Evolutionary conservation across 2,329 filamentous ascomycete genomes (phyloP).

Genomic region (Cercospora sp.): DNA sequence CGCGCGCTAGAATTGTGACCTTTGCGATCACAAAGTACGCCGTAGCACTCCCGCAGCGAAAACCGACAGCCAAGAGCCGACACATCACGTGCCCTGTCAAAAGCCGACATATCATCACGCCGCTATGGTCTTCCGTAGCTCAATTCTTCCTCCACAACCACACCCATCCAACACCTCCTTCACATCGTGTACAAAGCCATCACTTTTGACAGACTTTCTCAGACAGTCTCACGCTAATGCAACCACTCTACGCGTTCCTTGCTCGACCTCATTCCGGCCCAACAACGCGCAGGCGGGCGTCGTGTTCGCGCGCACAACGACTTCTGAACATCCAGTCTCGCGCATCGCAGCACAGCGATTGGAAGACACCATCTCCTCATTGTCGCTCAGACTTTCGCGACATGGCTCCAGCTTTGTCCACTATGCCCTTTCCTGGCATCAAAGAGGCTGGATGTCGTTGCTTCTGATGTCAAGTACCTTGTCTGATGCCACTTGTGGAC

Average conservation of each 20-base stretch:
- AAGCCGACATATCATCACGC: neutral
- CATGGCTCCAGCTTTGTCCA: slow-evolving; percentile 1
- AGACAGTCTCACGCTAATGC: slow-evolving; percentile 14
- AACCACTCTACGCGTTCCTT: slow-evolving; percentile 19
- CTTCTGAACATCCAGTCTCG: slow-evolving; percentile 11
- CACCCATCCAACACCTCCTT: slow-evolving; percentile 1
- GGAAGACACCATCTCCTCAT: neutral
- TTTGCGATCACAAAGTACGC: neutral
- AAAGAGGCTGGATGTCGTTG: slow-evolving; percentile 6
- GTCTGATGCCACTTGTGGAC: neutral
- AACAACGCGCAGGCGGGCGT: neutral
- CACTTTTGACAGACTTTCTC: slow-evolving; percentile 14
- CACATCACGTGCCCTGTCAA: neutral
- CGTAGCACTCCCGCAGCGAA: neutral
- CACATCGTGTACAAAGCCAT: slow-evolving; percentile 10
- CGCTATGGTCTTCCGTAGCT: slow-evolving; percentile 4
- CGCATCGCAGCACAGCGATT: slow-evolving; percentile 12
- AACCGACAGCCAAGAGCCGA: neutral
- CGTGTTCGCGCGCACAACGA: slow-evolving; percentile 10
- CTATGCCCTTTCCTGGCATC: neutral
- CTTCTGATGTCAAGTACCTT: slow-evolving; percentile 5
- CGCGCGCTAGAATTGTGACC: neutral
- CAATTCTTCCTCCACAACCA: slow-evolving; percentile 11
- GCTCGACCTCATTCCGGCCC: slow-evolving; percentile 7
- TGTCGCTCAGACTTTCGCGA: slow-evolving; percentile 5